These are phyloP conservation scores for Chiua virens DNA, from an alignment of 768 basidiomycete species.

Conservation along the genomic window DNA sequence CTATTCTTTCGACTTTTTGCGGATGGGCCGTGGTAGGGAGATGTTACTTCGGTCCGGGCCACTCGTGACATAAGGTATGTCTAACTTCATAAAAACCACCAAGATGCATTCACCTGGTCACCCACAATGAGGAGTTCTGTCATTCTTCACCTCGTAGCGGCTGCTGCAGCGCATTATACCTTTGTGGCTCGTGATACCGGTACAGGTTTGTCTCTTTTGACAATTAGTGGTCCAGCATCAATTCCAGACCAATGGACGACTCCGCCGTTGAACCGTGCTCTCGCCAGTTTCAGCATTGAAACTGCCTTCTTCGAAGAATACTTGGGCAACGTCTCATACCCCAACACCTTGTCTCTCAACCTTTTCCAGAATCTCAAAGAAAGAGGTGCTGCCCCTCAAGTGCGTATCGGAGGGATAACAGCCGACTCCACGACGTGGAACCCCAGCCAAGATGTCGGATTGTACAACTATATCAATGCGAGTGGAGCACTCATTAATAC, in stretches of 20 bases:
- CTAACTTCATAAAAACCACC: neutral
- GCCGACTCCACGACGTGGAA: conserved; percentile 55
- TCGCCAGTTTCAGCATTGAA: conserved; percentile 57
- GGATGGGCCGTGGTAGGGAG: too few species aligned
- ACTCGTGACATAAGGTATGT: too few species aligned
- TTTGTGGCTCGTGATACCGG: too few species aligned
- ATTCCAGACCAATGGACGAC: conserved; percentile 46
- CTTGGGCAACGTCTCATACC: conserved; percentile 44
- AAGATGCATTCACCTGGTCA: neutral
- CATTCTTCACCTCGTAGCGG: neutral
- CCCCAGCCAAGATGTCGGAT: conserved; percentile 31
- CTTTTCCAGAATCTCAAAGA: conserved; percentile 46
- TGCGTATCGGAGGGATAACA: conserved; percentile 54
- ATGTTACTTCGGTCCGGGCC: too few species aligned
- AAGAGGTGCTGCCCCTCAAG: conserved; percentile 45
- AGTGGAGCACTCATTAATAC: conserved; percentile 47
- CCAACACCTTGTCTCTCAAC: conserved; percentile 44
- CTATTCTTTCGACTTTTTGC: too few species aligned
- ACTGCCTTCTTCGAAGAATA: conserved; percentile 54
- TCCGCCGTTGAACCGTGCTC: conserved; percentile 40
- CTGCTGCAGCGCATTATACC: conserved; percentile 14
- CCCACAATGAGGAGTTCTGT: conserved; percentile 9
- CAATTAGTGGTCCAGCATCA: conserved; percentile 38
- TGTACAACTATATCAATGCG: conserved; percentile 46
- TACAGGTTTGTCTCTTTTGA: conserved; percentile 30